Evolutionary conservation across 768 basidiomycete species (phyloP).

Genomic region (Inosperma sp.): DNA sequence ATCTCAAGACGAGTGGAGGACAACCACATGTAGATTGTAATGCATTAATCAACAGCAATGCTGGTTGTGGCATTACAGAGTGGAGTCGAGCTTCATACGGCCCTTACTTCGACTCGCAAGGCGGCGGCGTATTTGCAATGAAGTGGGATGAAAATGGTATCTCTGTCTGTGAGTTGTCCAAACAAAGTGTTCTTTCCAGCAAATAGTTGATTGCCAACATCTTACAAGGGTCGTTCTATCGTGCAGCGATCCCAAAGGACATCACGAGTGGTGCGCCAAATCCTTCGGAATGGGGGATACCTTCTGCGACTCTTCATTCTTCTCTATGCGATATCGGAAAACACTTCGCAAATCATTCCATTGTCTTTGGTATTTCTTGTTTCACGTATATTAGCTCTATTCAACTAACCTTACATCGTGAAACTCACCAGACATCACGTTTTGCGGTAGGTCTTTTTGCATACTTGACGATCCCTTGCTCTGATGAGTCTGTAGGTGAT

Average conservation of each 20-base stretch:
- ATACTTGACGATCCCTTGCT: background rate
- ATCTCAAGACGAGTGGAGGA: slow-evolving; percentile 41
- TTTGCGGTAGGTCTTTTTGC: slow-evolving; percentile 47
- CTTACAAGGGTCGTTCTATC: slow-evolving; percentile 72
- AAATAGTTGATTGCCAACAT: background rate
- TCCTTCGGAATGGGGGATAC: slow-evolving; percentile 64
- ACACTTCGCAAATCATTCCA: slow-evolving; percentile 65
- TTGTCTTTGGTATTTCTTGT: slow-evolving; percentile 58
- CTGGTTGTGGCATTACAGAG: slow-evolving; percentile 76
- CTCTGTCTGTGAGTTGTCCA: slow-evolving; percentile 58
- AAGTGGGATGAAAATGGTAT: slow-evolving; percentile 81
- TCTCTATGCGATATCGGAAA: slow-evolving; percentile 50
- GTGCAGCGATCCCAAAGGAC: slow-evolving; percentile 68
- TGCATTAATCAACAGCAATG: slow-evolving; percentile 48
- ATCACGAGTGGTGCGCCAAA: slow-evolving; percentile 56
- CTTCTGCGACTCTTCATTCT: slow-evolving; percentile 56
- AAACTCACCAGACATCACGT: slow-evolving; percentile 83
- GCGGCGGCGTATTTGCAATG: slow-evolving; percentile 86
- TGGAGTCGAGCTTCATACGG: slow-evolving; percentile 83
- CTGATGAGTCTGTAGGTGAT: slow-evolving; percentile 45
- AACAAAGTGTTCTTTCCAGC: background rate
- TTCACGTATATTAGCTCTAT: no score
- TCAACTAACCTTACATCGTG: no score
- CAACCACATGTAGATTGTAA: slow-evolving; percentile 52
- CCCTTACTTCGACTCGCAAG: slow-evolving; percentile 69